These are phyloP conservation scores for Solanum chiquidenum DNA, from an alignment of 257 asterid species.

Conservation along the genomic window DNA sequence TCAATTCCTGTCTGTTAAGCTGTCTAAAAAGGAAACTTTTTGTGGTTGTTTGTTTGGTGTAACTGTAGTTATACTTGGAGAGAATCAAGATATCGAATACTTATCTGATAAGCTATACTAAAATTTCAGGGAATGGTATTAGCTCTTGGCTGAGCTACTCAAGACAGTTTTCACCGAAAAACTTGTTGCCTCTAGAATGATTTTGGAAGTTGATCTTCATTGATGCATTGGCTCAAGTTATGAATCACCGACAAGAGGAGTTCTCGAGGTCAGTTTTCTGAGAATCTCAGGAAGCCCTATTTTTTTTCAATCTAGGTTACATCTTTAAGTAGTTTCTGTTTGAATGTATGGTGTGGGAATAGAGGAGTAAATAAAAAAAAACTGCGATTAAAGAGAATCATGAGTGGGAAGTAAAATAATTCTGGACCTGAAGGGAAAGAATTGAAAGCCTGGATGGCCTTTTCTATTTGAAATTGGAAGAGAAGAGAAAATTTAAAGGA, in stretches of 20 bases:
- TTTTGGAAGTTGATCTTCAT: not conserved
- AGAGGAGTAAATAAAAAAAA: not conserved
- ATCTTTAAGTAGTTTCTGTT: not conserved
- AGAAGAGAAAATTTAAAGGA: not conserved
- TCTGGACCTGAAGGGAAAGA: not conserved
- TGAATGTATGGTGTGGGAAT: too few relatives aligned
- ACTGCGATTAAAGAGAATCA: not conserved
- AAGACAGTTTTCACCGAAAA: conserved; percentile 2
- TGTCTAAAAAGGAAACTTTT: not conserved
- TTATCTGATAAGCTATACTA: not conserved
- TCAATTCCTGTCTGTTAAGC: not conserved
- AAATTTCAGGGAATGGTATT: conserved; percentile 12
- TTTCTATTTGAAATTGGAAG: not conserved
- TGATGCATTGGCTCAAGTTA: conserved; percentile 35
- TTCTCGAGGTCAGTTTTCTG: conserved; percentile 59
- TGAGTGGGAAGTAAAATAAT: not conserved
- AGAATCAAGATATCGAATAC: not conserved
- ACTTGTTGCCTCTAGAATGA: not conserved
- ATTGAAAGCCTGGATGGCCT: not conserved
- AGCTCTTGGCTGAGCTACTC: conserved; percentile 4
- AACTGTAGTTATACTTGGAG: not conserved
- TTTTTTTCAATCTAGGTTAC: not conserved
- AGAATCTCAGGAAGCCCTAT: not conserved
- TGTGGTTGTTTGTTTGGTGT: not conserved
- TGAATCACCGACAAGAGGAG: conserved; percentile 51